Conservation (phyloP, 1,284 basidiomycete species). For the Cutaneotrichosporon cutaneum region DNA sequence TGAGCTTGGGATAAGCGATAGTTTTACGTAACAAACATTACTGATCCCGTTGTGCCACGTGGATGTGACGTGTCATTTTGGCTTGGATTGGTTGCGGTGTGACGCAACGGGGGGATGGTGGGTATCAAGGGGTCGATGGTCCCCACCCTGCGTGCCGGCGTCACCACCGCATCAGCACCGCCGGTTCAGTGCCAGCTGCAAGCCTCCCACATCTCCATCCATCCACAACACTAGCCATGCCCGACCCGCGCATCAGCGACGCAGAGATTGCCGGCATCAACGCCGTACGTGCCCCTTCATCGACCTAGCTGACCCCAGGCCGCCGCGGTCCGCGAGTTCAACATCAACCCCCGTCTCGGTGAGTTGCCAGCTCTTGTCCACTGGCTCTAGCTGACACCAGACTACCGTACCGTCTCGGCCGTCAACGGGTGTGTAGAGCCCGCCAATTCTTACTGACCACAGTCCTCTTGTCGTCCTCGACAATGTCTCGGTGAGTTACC, state of each 20-base stretch:
- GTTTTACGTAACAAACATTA: too few relatives aligned
- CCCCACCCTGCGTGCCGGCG: not conserved
- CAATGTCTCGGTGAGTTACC: constrained; percentile 82
- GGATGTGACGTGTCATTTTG: not conserved
- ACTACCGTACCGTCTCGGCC: constrained; percentile 93
- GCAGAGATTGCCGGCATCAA: constrained; percentile 55
- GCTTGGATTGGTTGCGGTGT: not conserved
- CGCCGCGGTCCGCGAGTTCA: constrained; percentile 56
- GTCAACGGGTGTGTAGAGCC: constrained; percentile 77
- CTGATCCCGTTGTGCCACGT: too few relatives aligned
- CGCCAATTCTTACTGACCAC: constrained; percentile 18
- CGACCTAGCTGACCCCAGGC: constrained; percentile 29
- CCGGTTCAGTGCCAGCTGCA: not conserved
- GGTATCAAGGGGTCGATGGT: not conserved
- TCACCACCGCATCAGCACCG: not conserved
- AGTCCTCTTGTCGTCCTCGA: constrained; percentile 94
- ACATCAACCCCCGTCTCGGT: constrained; percentile 82
- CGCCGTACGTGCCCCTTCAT: constrained; percentile 24
- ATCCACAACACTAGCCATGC: constrained; percentile 9
- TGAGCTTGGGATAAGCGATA: too few relatives aligned
- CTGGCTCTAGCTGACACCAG: constrained; percentile 55
- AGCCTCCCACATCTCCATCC: not conserved
- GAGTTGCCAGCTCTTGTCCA: constrained; percentile 38
- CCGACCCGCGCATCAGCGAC: constrained; percentile 52
- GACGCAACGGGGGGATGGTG: not conserved